Evolutionary conservation across 148 eudicot genomes (phyloP).

Genomic region (Rhododendron williamsianum): DNA sequence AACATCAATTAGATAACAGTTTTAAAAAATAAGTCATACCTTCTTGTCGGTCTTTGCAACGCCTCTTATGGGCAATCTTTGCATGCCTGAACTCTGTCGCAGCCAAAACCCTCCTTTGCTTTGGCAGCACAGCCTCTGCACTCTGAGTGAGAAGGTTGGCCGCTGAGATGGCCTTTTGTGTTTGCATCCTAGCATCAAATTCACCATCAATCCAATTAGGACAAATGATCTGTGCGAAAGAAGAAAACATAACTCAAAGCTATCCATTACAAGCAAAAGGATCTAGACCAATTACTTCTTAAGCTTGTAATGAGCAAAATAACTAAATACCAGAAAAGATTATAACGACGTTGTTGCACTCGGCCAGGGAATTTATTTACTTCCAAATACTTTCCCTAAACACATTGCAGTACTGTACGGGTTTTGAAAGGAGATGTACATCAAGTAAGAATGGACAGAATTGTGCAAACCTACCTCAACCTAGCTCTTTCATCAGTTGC

Average conservation of each 20-base stretch:
- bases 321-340: not conserved
- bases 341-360: not conserved
- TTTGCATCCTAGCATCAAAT: conserved; percentile 58
- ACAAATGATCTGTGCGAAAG: not conserved
- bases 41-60: conserved; percentile 38
- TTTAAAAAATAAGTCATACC: conserved; percentile 30
- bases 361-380: not conserved
- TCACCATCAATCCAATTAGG: not conserved
- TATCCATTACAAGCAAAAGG: not conserved
- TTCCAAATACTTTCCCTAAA: not conserved
- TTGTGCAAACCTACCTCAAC: not conserved
- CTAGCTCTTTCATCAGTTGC: not conserved
- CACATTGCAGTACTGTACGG: not conserved
- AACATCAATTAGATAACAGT: not conserved
- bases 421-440: not conserved
- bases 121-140: conserved; percentile 68
- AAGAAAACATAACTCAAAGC: not conserved
- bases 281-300: not conserved
- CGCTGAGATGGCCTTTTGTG: conserved; percentile 60
- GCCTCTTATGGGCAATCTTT: conserved; percentile 68
- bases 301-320: not conserved
- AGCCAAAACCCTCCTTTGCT: conserved; percentile 70
- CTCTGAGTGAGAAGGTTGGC: conserved; percentile 66
- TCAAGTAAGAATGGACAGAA: not conserved
- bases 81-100: conserved; percentile 69